These are phyloP conservation scores for Aureoboletus auriporus DNA, from an alignment of 768 basidiomycete species.

Conservation along the genomic window DNA sequence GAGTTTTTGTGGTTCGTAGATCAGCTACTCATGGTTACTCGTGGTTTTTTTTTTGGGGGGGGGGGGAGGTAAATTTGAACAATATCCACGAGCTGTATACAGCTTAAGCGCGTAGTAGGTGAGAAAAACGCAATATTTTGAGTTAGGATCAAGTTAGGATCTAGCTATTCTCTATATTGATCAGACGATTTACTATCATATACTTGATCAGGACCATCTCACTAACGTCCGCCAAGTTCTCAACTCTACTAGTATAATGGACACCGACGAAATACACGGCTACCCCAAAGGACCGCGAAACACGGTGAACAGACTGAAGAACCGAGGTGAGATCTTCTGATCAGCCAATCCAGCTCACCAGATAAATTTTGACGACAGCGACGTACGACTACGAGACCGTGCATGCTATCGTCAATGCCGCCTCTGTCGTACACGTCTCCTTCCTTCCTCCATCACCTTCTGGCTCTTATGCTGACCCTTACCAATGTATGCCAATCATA, in stretches of 20 bases:
- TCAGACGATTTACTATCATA: too few relatives aligned
- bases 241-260: slow-evolving; percentile 31
- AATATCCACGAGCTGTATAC: too few relatives aligned
- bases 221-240: too few relatives aligned
- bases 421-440: slow-evolving; percentile 22
- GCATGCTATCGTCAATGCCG: slow-evolving; percentile 20
- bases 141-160: too few relatives aligned
- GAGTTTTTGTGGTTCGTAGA: too few relatives aligned
- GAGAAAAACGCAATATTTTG: too few relatives aligned
- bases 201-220: too few relatives aligned
- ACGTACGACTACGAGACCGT: slow-evolving; percentile 20
- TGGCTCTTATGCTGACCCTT: slow-evolving; percentile 7
- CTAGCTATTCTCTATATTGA: too few relatives aligned
- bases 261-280: slow-evolving; percentile 34
- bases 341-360: not conserved
- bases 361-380: slow-evolving; percentile 3
- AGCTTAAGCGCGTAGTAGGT: too few relatives aligned
- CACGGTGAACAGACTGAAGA: slow-evolving; percentile 23
- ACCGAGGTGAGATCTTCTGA: slow-evolving; percentile 14
- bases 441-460: slow-evolving; percentile 19
- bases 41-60: too few relatives aligned
- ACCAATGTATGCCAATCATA: slow-evolving; percentile 16
- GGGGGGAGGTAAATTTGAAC: too few relatives aligned
- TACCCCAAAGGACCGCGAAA: slow-evolving; percentile 38
- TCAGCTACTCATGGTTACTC: too few relatives aligned